phyloP scores from a whole-genome alignment of 208 protist genomes.

The Leishmania tropica region DNA sequence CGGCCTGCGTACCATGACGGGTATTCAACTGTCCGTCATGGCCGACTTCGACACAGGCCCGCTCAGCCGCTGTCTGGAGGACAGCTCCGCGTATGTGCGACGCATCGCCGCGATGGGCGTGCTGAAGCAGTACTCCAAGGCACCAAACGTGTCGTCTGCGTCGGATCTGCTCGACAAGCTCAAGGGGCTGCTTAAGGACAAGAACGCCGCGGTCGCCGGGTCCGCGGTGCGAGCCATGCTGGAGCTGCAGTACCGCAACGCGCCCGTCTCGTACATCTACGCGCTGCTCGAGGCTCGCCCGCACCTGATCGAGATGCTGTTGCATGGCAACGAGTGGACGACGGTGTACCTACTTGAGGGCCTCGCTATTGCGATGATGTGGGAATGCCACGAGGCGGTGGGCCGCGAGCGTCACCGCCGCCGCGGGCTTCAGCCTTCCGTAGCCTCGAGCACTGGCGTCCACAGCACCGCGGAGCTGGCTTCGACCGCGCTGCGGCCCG shows the following conservation, averaged over 20 bases:
- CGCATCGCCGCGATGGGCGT: constrained; percentile 98
- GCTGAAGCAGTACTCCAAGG: constrained; percentile 97
- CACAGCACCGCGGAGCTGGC: neutral
- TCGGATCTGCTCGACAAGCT: constrained; percentile 89
- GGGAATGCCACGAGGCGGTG: constrained; percentile 31
- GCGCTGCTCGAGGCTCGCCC: constrained; percentile 68
- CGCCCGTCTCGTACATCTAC: constrained; percentile 26
- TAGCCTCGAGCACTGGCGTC: neutral
- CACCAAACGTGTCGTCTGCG: constrained; percentile 87
- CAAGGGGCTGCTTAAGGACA: constrained; percentile 94
- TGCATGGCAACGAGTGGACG: constrained; percentile 97
- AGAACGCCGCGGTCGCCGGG: constrained; percentile 97
- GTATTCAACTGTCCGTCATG: constrained; percentile 97
- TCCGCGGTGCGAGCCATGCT: constrained; percentile 95
- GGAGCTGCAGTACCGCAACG: constrained; percentile 53
- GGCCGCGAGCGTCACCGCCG: neutral
- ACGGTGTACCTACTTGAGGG: constrained; percentile 97
- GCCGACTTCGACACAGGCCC: constrained; percentile 97
- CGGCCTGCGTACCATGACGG: constrained; percentile 99
- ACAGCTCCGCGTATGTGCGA: constrained; percentile 98
- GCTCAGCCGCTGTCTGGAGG: constrained; percentile 92
- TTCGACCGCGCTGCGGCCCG: neutral
- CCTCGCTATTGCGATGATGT: constrained; percentile 63
- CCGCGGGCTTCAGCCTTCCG: neutral
- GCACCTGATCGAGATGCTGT: constrained; percentile 92